A percentile compares a stretch with the other conserved stretches of the same genome.
phyloP scores from a whole-genome alignment of 2,329 filamentous ascomycete species.

The Diaporthe velutina region DNA sequence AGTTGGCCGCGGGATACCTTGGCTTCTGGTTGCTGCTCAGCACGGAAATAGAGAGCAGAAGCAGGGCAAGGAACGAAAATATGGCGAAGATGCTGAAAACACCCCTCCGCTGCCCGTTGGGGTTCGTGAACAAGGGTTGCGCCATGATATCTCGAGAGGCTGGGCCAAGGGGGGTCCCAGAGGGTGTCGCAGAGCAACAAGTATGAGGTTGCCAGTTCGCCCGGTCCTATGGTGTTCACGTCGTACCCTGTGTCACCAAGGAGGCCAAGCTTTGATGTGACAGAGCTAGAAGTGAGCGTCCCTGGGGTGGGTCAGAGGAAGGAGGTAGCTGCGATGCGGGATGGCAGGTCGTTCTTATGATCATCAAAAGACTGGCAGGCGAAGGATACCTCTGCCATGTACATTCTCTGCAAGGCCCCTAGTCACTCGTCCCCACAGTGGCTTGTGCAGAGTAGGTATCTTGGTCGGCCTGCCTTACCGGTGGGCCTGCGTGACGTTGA shows the following conservation, averaged over 20 bases:
- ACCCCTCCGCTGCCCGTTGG: conserved; percentile 32
- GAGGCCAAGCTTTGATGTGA: conserved; percentile 25
- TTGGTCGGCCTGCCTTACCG: conserved; percentile 17
- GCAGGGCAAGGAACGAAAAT: conserved; percentile 34
- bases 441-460: conserved; percentile 5
- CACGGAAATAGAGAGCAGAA: conserved; percentile 36
- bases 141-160: conserved; percentile 29
- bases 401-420: not conserved
- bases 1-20: not conserved
- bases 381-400: not conserved
- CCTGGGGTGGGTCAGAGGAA: not conserved
- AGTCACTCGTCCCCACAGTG: not conserved
- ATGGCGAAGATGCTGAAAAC: conserved; percentile 31
- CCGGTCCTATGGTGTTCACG: conserved; percentile 6
- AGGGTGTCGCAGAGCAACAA: not conserved
- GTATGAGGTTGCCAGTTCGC: not conserved
- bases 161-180: not conserved
- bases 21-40: conserved; percentile 32
- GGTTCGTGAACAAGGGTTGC: conserved; percentile 10
- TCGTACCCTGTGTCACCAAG: not conserved
- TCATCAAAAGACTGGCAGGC: not conserved
- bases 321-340: not conserved
- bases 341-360: conserved; percentile 22
- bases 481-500: conserved; percentile 20
- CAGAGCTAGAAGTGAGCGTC: conserved; percentile 24